Base-by-base conservation (phyloP, 2,329 filamentous ascomycete species). In the Hypoxylon sp. region DNA sequence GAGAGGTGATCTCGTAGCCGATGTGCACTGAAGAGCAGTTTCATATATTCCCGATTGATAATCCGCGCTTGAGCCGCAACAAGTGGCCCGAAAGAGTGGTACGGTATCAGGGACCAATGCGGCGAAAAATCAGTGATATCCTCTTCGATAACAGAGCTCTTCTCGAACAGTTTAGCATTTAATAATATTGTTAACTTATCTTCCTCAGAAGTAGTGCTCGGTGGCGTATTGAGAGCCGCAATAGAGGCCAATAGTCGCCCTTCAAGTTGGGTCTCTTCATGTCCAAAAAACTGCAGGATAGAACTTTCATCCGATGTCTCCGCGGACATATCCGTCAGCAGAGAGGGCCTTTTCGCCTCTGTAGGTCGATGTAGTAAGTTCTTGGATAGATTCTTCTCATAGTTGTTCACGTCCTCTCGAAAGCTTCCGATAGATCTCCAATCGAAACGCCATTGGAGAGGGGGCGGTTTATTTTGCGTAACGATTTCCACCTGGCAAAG, bases 51-150 rank as follows among this genome's bases (percentile, higher is more conserved):
- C 30, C 88, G 88, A 71, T 94, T 96, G 38, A 97, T 85, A 0
- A 97, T 82, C 45, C 89, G 87, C 5, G 93, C 89, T 79, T 98
- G 95, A 0, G 89, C 87, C 7, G 86, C 82, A 14, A 97, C 85
- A 14, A 95, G 83, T 0, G 93, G 91, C 1, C 87, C 89, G 72
- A 97, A 91, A 0, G 93, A 97, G 10, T 97, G 82, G 7, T 91
- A 80, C 1, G 92, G 90, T 30, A 87, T 75, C 6, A 91, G 77
- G 1, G 87, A 89, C 82, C 81, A 90, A 77, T 84, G 89, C 51
- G 82, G 88, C 23, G 80, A 81, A 46, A 85, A 80, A 11, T 80
- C 76, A 14, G 69, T 61, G 34, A 70, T 60, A 1, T 60, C 43
- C 6, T 70, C 48, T 61, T 53, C 73, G 49, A 43, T 63, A n/a